Evolutionary conservation across 2,329 filamentous ascomycete species (phyloP).

Genomic region (Alternaria triticimaculans): DNA sequence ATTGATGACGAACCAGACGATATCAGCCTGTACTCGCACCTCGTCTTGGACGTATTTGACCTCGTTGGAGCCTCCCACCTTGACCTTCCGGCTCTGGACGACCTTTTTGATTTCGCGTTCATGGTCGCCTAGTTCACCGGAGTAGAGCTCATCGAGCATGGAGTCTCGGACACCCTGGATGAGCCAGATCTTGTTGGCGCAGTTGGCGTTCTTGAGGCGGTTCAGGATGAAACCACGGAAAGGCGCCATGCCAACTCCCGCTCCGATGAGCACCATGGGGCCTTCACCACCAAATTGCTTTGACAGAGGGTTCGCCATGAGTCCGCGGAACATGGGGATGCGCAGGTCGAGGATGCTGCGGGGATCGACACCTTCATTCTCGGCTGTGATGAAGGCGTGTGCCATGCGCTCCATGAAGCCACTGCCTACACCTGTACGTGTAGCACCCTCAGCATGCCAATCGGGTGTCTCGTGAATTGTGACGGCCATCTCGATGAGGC

Average conservation of each 20-base stretch:
- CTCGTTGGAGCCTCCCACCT: conserved; percentile 57
- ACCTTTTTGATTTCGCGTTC: conserved; percentile 56
- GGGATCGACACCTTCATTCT: conserved; percentile 60
- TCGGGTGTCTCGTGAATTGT: conserved; percentile 87
- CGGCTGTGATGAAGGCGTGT: conserved; percentile 71
- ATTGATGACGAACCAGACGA: conserved; percentile 99
- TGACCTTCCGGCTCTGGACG: conserved; percentile 59
- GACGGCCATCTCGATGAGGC: conserved; percentile 94
- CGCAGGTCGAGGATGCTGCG: conserved; percentile 66
- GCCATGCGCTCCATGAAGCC: conserved; percentile 93
- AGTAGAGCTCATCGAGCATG: conserved; percentile 93
- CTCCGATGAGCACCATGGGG: conserved; percentile 96
- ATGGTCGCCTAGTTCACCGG: conserved; percentile 85
- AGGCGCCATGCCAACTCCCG: conserved; percentile 93
- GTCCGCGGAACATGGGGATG: conserved; percentile 95
- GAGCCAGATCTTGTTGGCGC: conserved; percentile 97
- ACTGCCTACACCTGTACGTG: conserved; percentile 84
- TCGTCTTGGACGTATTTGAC: conserved; percentile 97
- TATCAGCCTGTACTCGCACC: conserved; percentile 85
- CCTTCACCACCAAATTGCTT: conserved; percentile 91
- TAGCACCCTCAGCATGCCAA: conserved; percentile 68
- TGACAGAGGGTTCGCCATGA: conserved; percentile 96
- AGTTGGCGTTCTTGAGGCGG: conserved; percentile 90
- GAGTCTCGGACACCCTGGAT: conserved; percentile 94
- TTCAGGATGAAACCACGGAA: conserved; percentile 98